Evolutionary conservation across 23 red algal species (phyloP).

Genomic region (Cyanidiococcus yangmingshanensis): DNA sequence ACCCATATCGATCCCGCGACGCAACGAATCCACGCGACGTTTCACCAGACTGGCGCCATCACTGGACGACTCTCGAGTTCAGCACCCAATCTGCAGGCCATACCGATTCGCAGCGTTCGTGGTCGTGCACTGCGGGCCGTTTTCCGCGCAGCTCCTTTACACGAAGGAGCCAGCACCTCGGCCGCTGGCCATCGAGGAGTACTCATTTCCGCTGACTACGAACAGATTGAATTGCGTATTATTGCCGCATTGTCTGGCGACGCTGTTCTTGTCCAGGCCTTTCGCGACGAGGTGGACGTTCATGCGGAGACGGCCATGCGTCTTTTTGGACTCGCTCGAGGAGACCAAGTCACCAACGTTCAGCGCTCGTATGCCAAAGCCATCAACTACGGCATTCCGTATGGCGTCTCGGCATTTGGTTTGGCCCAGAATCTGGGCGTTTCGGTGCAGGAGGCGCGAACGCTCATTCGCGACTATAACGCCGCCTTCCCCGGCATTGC

Average conservation of each 20-base stretch:
- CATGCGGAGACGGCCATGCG: conserved; percentile 24
- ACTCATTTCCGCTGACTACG: conserved; percentile 45
- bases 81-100: conserved; percentile 38
- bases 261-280: conserved; percentile 13
- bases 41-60: conserved; percentile 20
- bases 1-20: neutral
- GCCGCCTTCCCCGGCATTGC: conserved; percentile 25
- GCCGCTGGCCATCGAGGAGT: conserved; percentile 9
- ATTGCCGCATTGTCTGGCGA: conserved; percentile 43
- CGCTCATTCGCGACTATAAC: conserved; percentile 24
- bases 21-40: conserved; percentile 33
- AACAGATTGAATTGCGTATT: conserved; percentile 62
- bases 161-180: neutral
- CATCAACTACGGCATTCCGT: conserved; percentile 40
- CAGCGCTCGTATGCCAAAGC: conserved; percentile 34
- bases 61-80: conserved; percentile 33
- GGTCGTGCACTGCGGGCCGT: conserved; percentile 23
- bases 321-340: conserved; percentile 10
- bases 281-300: conserved; percentile 31
- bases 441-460: conserved; percentile 8
- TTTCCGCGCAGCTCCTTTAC: conserved; percentile 16
- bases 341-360: neutral
- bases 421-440: conserved; percentile 25
- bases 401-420: conserved; percentile 34
- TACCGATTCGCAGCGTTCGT: conserved; percentile 22